Base-by-base conservation (phyloP, 805 yeast genomes). In the Candida berthetii region DNA sequence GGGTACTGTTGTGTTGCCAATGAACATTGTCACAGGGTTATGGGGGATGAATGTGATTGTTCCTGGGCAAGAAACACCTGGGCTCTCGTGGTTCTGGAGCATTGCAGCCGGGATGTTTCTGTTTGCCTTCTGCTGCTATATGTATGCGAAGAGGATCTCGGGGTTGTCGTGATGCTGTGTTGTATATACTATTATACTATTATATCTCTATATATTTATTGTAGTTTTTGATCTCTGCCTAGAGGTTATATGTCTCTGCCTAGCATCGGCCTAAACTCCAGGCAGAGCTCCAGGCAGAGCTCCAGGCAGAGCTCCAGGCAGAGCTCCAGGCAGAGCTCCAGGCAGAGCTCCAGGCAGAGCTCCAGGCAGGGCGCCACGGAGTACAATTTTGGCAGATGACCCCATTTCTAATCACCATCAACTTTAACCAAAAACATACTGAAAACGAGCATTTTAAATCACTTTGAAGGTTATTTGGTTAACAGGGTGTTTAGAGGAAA, bases 1-100 rank as follows among this genome's bases (percentile, higher is more conserved):
- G 47, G 99, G 98, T 74, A 88, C 98, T 0, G 87, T 93, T 42
- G 96, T 93, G 17, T 68, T 93, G 44, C 99, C 99, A 3, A 78
- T 93, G 76, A 93, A 93, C 58, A 87, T 93, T 42, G 83, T 93
- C 18, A 93, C 99, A 0, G 99, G 99, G 17, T 66, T 93, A 37
- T 93, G 98, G 98, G 99, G 99, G 42, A 93, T 93, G 99, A 93
- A 93, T 65, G 95, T 93, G 49, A 54, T 87, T 10, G 99, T 93
- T 29, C 99, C 99, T 0, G 99, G 99, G 0, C 98, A 91, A 59
- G 75, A 71, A 22, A 62, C 65, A 7, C 75, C 72, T n/a, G 72
- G 78, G 7, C 60, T 85, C 47, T 51, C 59, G 2, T 85, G 93
- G 93, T 85, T 85, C 57, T 77, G 74, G 55, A 60, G 72, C 19